Conservation (phyloP, 495 filamentous ascomycete genomes). For the Hypoxylon intermedium region DNA sequence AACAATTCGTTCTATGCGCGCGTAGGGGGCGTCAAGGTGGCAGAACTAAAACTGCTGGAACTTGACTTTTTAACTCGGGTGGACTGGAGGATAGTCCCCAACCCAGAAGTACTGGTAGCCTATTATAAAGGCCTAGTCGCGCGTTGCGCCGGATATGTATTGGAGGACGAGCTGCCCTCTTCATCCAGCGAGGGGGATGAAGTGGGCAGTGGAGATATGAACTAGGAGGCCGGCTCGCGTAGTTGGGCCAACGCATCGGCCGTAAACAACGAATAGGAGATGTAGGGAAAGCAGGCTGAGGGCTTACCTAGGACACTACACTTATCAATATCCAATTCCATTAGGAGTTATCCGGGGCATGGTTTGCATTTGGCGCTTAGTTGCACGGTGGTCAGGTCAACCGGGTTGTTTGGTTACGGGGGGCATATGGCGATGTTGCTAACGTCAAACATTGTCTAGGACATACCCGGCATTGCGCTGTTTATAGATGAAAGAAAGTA, state of each 20-base stretch:
- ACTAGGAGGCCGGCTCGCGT: no score
- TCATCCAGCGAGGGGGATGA: constrained; percentile 29
- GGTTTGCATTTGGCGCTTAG: constrained; percentile 32
- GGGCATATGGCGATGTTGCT: constrained; percentile 12
- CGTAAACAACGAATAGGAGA: no score
- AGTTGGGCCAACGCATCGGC: no score
- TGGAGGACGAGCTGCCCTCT: constrained; percentile 45
- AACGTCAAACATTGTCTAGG: constrained; percentile 25
- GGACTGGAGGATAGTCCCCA: constrained; percentile 95
- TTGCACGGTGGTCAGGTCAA: constrained; percentile 18
- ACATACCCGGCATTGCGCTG: constrained; percentile 26
- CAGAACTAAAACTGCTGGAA: constrained; percentile 90
- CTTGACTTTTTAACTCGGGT: constrained; percentile 90
- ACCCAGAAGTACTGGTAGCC: constrained; percentile 88
- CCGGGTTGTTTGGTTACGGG: constrained; percentile 25
- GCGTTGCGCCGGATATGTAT: constrained; percentile 53
- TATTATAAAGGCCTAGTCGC: constrained; percentile 89
- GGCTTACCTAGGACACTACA: constrained; percentile 6
- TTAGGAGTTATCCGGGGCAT: constrained; percentile 21
- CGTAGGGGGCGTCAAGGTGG: constrained; percentile 87
- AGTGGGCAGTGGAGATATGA: constrained; percentile 22
- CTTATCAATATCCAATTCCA: constrained; percentile 14
- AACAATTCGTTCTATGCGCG: constrained; percentile 95
- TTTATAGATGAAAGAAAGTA: constrained; percentile 18
- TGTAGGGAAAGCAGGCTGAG: constrained; percentile 1